Percentiles rank a stretch among this genome's conserved stretches.
phyloP scores from a whole-genome alignment of 2,329 filamentous ascomycete genomes.

The Penicillium sp. region DNA sequence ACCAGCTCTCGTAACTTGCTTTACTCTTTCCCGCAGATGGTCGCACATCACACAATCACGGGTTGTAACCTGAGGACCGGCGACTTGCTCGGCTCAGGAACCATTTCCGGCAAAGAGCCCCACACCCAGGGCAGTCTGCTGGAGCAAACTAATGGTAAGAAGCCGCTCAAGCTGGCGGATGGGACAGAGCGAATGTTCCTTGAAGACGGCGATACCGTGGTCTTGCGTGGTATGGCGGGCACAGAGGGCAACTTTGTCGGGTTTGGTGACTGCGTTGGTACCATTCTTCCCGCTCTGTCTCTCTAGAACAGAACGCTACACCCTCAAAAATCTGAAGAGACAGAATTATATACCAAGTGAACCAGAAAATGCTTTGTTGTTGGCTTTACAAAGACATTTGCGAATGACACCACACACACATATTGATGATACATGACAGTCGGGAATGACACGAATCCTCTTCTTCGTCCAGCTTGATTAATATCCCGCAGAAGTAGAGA shows the following conservation, averaged over 20 bases:
- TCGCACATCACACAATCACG: constrained; percentile 70
- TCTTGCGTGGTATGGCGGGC: constrained; percentile 61
- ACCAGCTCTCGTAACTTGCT: constrained; percentile 62
- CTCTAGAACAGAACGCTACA: constrained; percentile 10
- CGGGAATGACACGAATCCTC: too few relatives aligned
- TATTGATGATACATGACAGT: too few relatives aligned
- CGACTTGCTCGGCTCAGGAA: constrained; percentile 71
- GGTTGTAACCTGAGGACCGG: constrained; percentile 69
- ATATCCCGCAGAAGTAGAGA: too few relatives aligned
- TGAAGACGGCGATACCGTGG: constrained; percentile 66
- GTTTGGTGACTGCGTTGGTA: constrained; percentile 67
- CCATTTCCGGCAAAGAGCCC: constrained; percentile 61
- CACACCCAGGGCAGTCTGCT: constrained; percentile 61
- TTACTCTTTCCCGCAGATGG: constrained; percentile 80
- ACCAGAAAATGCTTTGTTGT: too few relatives aligned
- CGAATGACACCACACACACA: too few relatives aligned
- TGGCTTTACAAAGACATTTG: too few relatives aligned
- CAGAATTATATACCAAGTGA: too few relatives aligned
- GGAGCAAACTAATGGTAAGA: constrained; percentile 67
- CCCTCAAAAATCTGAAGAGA: too few relatives aligned
- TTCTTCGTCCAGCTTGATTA: too few relatives aligned
- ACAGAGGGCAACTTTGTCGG: constrained; percentile 63
- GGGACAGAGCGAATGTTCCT: constrained; percentile 66
- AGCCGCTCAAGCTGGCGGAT: constrained; percentile 53
- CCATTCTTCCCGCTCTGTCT: constrained; percentile 47